Base-by-base conservation (phyloP, 495 filamentous ascomycete species). In the Tuber magnatum region DNA sequence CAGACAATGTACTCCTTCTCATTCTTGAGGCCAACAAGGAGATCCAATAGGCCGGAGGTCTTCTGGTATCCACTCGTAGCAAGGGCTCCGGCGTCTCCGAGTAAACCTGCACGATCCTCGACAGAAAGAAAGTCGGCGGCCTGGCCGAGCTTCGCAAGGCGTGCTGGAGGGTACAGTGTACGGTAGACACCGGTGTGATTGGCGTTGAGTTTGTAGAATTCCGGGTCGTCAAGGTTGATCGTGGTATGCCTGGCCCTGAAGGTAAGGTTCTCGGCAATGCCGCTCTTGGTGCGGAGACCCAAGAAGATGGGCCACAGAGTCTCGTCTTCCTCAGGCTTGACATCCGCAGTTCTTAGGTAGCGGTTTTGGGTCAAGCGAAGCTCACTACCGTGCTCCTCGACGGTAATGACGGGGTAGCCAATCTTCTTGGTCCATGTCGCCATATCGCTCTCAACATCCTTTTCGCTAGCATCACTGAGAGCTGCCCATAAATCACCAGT, bases 1-100 rank as follows among this genome's bases (percentile, higher is more conserved):
- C 95, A 98, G 35, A 98, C 95, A 42, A 97, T 91, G 78, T 93
- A 98, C 78, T 95, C 92, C 12, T 89, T 85, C 85, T 99, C 95
- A 68, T 86, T 87, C 82, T 90, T 89, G 83, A 99, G 95, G 68
- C 91, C 89, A 81, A 94, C 90, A 73, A 99, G 86, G 7, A 99
- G 88, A 71, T 90, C 93, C 28, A 99, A 85, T 72, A 97, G 86
- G 22, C 93, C 93, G 24, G 94, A 97, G 6, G 95, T 97, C 83
- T 91, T 93, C 84, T 97, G 93, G 83, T 95, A 97, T 42, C 94
- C 94, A 24, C 93, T 94, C 8, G 92, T 87, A 73, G 94, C 92
- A 78, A 99, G 86, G 68, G 95, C 93, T 78, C 94, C 94, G 18
- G 95, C 93, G 83, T 99, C 95, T 42, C 94, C 94, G 78, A 99